Conservation (phyloP, 2,329 filamentous ascomycete species). For the Fonsecaea pedrosoi region DNA sequence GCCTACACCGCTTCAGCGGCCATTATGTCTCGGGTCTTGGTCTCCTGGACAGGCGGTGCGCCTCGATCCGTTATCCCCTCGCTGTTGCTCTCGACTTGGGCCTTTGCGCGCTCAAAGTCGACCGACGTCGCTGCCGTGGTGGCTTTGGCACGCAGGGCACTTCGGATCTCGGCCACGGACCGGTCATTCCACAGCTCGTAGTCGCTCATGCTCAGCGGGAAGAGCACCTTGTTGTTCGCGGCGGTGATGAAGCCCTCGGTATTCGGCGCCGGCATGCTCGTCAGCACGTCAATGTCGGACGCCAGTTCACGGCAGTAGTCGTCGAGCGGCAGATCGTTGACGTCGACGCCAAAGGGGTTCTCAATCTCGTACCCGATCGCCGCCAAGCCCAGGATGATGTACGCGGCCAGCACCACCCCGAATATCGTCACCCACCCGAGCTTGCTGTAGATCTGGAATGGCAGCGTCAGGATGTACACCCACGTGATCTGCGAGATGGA, state of each 20-base stretch:
- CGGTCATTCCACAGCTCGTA: constrained; percentile 58
- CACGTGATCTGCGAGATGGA: constrained; percentile 86
- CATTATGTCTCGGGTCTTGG: constrained; percentile 11
- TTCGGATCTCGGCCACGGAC: constrained; percentile 56
- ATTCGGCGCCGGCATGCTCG: constrained; percentile 61
- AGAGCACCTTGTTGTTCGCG: constrained; percentile 61
- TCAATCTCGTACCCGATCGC: constrained; percentile 82
- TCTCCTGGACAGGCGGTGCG: constrained; percentile 46
- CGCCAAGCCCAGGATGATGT: constrained; percentile 81
- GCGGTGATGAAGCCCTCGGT: constrained; percentile 60
- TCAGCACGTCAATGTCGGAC: constrained; percentile 75
- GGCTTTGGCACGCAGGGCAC: constrained; percentile 49
- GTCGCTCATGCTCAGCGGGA: constrained; percentile 60
- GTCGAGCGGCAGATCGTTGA: constrained; percentile 81
- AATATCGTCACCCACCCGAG: constrained; percentile 80
- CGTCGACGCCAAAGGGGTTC: constrained; percentile 82
- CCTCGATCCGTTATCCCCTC: constrained; percentile 5
- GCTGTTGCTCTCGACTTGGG: constrained; percentile 27
- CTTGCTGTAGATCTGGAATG: constrained; percentile 74
- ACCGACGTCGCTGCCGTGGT: constrained; percentile 31
- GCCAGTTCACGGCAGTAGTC: constrained; percentile 77
- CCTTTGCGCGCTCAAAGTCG: constrained; percentile 30
- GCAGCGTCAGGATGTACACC: constrained; percentile 79
- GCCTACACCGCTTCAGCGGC: constrained; percentile 27
- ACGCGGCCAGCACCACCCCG: constrained; percentile 72